phyloP scores from a whole-genome alignment of 768 basidiomycete species.

The Amanita subjunquillea region DNA sequence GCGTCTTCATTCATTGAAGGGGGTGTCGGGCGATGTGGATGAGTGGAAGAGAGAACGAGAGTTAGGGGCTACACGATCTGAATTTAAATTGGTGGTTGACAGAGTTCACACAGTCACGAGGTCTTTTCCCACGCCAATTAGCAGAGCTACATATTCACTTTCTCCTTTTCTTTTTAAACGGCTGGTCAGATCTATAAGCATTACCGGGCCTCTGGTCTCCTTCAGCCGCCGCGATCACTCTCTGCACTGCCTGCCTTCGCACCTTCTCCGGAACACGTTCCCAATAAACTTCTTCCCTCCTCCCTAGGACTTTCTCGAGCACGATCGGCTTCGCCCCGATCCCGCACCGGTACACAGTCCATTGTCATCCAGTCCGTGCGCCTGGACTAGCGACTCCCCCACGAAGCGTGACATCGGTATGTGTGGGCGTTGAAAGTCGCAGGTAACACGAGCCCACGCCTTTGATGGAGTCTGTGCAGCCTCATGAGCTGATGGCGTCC shows the following conservation, averaged over 20 bases:
- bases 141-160: no score
- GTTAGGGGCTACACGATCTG: no score
- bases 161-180: no score
- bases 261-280: slow-evolving; percentile 70
- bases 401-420: slow-evolving; percentile 36
- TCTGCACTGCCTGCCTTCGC: slow-evolving; percentile 47
- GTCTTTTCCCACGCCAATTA: no score
- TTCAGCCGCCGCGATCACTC: slow-evolving; percentile 17
- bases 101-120: no score
- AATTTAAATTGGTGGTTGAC: no score
- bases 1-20: no score
- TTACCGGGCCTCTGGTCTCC: not conserved
- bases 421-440: slow-evolving; percentile 44
- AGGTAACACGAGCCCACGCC: slow-evolving; percentile 74
- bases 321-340: slow-evolving; percentile 19
- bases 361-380: slow-evolving; percentile 42
- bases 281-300: slow-evolving; percentile 68
- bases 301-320: slow-evolving; percentile 51
- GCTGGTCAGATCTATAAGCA: not conserved
- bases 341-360: slow-evolving; percentile 20
- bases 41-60: no score
- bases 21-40: no score
- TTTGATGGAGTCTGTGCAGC: not conserved
- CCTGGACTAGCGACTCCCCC: slow-evolving; percentile 26
- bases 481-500: not conserved